Conservation (phyloP, 2,329 filamentous ascomycete species). For the Claviceps maximensis region DNA sequence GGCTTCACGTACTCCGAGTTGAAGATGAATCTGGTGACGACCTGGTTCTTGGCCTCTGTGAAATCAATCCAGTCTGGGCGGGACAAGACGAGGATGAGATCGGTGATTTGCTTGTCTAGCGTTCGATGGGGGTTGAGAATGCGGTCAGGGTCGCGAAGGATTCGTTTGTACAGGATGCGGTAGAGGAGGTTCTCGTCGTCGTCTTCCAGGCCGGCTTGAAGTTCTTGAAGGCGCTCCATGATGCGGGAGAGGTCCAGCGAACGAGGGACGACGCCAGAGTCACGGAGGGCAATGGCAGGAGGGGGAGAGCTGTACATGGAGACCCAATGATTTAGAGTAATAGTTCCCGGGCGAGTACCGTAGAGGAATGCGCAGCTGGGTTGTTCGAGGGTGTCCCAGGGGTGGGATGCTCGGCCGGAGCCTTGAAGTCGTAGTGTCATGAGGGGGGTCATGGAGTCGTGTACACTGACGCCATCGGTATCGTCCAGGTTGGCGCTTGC, state of each 20-base stretch:
- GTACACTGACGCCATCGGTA: conserved; percentile 35
- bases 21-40: conserved; percentile 60
- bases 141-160: conserved; percentile 56
- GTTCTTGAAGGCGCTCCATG: conserved; percentile 43
- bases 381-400: conserved; percentile 63
- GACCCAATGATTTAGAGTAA: conserved; percentile 59
- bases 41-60: conserved; percentile 54
- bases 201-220: conserved; percentile 43
- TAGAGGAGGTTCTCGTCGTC: conserved; percentile 46
- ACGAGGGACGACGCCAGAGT: conserved; percentile 45
- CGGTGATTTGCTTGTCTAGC: conserved; percentile 58
- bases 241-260: conserved; percentile 45
- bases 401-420: conserved; percentile 28
- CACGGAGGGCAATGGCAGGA: conserved; percentile 42
- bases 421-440: conserved; percentile 40
- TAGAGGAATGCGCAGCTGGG: conserved; percentile 58
- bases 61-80: conserved; percentile 64
- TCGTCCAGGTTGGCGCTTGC: conserved; percentile 29
- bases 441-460: conserved; percentile 44
- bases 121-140: conserved; percentile 45
- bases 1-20: conserved; percentile 43
- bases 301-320: conserved; percentile 43
- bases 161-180: conserved; percentile 50
- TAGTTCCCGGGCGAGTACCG: conserved; percentile 53
- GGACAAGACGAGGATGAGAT: conserved; percentile 56